Evolutionary conservation across 345 rosid genomes (phyloP).

Genomic region (Hibiscus syriacus): DNA sequence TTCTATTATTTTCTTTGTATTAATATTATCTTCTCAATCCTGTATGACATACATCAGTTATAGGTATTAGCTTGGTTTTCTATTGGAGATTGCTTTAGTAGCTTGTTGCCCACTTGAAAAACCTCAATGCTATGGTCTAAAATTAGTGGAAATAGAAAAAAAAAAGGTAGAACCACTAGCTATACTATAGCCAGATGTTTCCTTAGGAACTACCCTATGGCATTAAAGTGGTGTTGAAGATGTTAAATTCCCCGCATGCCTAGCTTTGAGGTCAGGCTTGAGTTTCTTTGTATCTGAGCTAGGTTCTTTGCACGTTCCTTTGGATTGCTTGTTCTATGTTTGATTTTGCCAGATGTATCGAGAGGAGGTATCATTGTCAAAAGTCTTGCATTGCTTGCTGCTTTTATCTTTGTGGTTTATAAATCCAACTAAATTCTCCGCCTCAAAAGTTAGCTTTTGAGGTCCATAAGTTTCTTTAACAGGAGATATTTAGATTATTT

Average conservation of each 20-base stretch:
- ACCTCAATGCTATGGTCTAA: background rate
- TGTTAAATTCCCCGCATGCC: background rate
- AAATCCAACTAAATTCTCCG: background rate
- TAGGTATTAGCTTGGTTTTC: background rate
- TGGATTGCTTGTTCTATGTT: background rate
- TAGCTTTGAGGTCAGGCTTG: background rate
- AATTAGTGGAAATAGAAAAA: background rate
- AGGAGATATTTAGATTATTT: background rate
- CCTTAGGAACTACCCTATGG: background rate
- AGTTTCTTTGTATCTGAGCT: background rate
- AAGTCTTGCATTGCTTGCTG: background rate
- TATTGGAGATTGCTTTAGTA: background rate
- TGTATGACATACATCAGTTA: background rate
- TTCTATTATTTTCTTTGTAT: background rate
- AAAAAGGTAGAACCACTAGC: background rate
- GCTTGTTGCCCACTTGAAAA: background rate
- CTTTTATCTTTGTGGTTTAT: background rate
- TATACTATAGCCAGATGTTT: background rate
- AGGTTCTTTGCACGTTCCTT: background rate
- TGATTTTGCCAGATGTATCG: background rate
- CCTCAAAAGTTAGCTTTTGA: background rate
- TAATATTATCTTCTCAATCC: constrained; percentile 3
- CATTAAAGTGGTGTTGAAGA: background rate
- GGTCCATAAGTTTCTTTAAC: background rate
- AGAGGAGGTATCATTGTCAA: background rate